These are phyloP conservation scores for Brachypodium distachyon DNA, from an alignment of 202 grass and related monocot genomes.

Conservation along the genomic window DNA sequence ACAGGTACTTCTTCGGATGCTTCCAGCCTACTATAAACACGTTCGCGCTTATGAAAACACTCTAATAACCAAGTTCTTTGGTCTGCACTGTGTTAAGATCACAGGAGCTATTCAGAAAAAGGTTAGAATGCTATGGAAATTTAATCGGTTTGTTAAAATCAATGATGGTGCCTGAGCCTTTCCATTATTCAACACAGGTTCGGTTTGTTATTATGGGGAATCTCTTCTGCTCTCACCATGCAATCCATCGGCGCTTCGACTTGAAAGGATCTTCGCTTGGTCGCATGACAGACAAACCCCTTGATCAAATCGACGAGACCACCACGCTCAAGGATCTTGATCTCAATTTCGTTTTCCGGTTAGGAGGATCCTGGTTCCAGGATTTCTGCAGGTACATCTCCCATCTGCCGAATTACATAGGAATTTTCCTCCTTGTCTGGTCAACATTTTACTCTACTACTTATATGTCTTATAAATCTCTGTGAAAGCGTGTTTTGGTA, in stretches of 20 bases:
- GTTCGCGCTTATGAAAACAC: slow-evolving; percentile 62
- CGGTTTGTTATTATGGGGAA: slow-evolving; percentile 96
- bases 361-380: slow-evolving; percentile 65
- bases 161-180: neutral
- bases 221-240: slow-evolving; percentile 56
- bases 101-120: slow-evolving; percentile 82
- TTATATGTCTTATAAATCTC: neutral
- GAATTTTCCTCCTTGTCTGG: neutral
- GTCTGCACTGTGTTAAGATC: slow-evolving; percentile 82
- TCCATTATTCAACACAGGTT: slow-evolving; percentile 38
- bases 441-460: neutral
- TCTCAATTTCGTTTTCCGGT: slow-evolving; percentile 86
- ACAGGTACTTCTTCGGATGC: slow-evolving; percentile 92
- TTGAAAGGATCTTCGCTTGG: slow-evolving; percentile 90
- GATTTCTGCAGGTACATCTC: slow-evolving; percentile 57
- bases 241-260: slow-evolving; percentile 75
- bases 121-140: slow-evolving; percentile 30
- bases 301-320: slow-evolving; percentile 69
- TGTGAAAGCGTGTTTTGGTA: slow-evolving; percentile 13
- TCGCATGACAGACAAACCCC: slow-evolving; percentile 74
- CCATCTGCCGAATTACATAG: neutral
- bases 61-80: slow-evolving; percentile 86
- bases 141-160: neutral
- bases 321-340: slow-evolving; percentile 88
- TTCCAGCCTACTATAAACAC: slow-evolving; percentile 87